Base-by-base conservation (phyloP, 208 protist species). In the Crithidia mellificae region DNA sequence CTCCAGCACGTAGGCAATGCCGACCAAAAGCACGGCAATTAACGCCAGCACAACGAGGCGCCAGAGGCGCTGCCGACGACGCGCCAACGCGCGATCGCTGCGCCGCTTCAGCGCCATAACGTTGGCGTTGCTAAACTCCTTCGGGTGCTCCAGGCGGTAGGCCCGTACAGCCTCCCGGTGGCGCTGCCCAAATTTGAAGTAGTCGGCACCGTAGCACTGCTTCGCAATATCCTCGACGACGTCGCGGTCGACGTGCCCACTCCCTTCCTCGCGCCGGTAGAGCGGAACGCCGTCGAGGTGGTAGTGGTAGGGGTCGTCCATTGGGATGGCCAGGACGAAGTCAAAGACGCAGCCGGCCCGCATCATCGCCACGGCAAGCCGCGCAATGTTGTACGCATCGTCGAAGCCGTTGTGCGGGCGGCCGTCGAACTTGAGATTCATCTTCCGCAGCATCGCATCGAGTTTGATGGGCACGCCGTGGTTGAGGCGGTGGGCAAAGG, bases 321-420 rank as follows among this genome's bases (percentile, higher is more conserved):
- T 55, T 8, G 88, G 85, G 52, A 96, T 87, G 34, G 76, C 62
- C 2, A 89, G 34, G 3, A 96, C 69, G 63, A 89, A 96, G 77
- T 96, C 83, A 63, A 96, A 87, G 20, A 94, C 67, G 68, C 91
- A 96, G 41, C 91, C 91, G 0, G 50, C 64, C 36, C 73, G 59
- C 88, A 94, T 93, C 91, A 96, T 91, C 29, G 81, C 77, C 47
- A 95, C 64, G 4, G 83, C 82, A 9, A 96, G 77, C 0, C 93
- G 91, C 2, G 93, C 91, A 56, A 97, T 97, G 73, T 97, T 97
- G 46, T 84, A 78, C 20, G 93, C 83, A 59, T 97, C 93, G 63
- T 97, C 93, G 66, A 95, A 94, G 54, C 93, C 93, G 72, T 80
- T 91, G 63, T 97, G 93, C 15, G 78, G 82, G 25, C 90, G 80